Evolutionary conservation across 2,329 filamentous ascomycete genomes (phyloP).

Genomic region (Ceratocystis lukuohia): DNA sequence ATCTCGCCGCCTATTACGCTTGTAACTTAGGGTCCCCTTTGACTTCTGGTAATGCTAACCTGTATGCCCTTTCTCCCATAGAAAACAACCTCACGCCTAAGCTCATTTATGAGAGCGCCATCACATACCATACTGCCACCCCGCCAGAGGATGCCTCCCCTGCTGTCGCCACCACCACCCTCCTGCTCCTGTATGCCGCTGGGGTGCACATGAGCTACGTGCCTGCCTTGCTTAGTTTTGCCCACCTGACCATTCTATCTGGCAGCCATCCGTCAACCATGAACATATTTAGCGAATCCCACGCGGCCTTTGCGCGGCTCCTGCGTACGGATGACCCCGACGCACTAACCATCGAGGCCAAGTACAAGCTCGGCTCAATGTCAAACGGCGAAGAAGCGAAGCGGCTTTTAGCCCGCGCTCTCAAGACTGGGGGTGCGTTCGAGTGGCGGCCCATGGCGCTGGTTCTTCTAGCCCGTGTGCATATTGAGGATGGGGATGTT

Average conservation of each 20-base stretch:
- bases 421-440: conserved; percentile 11
- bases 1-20: background rate
- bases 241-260: conserved; percentile 19
- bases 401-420: conserved; percentile 13
- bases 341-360: conserved; percentile 27
- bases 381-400: conserved; percentile 3
- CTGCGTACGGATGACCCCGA: conserved; percentile 25
- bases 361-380: background rate
- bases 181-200: conserved; percentile 27
- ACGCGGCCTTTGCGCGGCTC: background rate
- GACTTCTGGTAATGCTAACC: background rate
- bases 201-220: conserved; percentile 21
- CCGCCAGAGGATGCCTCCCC: background rate
- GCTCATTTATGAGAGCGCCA: conserved; percentile 12
- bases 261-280: conserved; percentile 24
- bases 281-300: conserved; percentile 8
- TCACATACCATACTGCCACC: conserved; percentile 2
- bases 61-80: too few species aligned
- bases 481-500: background rate
- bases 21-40: too few species aligned
- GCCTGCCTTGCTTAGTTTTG: conserved; percentile 8
- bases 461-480: background rate
- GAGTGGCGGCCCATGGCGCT: conserved; percentile 18
- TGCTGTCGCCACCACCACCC: conserved; percentile 21
- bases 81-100: background rate